Evolutionary conservation across 1,284 basidiomycete genomes (phyloP).

Genomic region (Cryptococcus neoformans): DNA sequence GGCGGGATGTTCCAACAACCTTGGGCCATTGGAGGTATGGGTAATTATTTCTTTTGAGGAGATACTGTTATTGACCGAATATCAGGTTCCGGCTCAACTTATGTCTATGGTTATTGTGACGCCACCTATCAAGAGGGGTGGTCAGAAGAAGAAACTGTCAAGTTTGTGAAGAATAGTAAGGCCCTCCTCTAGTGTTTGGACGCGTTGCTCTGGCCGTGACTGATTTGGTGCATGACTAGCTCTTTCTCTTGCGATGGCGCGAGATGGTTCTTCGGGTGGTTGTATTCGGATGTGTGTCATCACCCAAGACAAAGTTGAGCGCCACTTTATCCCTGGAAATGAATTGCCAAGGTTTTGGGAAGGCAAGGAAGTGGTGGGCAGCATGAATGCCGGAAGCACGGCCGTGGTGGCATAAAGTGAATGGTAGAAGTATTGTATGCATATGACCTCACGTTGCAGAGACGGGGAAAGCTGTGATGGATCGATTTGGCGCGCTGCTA

Average conservation of each 20-base stretch:
- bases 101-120: conserved; percentile 99
- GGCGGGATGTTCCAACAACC: conserved; percentile 92
- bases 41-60: background rate
- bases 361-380: conserved; percentile 41
- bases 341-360: conserved; percentile 64
- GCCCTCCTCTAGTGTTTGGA: conserved; percentile 21
- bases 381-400: background rate
- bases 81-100: conserved; percentile 91
- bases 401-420: background rate
- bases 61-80: conserved; percentile 7
- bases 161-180: conserved; percentile 96
- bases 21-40: conserved; percentile 90
- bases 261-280: conserved; percentile 97
- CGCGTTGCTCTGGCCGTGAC: background rate
- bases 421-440: background rate
- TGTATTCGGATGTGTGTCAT: conserved; percentile 97
- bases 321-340: conserved; percentile 92
- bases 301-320: conserved; percentile 84
- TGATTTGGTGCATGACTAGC: conserved; percentile 54
- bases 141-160: conserved; percentile 83
- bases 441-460: background rate
- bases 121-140: conserved; percentile 96
- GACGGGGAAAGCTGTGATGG: too few species aligned
- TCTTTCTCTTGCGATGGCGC: conserved; percentile 90
- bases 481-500: too few species aligned